phyloP scores from a whole-genome alignment of 495 filamentous ascomycete species.

The Lasiosphaeris hirsuta region DNA sequence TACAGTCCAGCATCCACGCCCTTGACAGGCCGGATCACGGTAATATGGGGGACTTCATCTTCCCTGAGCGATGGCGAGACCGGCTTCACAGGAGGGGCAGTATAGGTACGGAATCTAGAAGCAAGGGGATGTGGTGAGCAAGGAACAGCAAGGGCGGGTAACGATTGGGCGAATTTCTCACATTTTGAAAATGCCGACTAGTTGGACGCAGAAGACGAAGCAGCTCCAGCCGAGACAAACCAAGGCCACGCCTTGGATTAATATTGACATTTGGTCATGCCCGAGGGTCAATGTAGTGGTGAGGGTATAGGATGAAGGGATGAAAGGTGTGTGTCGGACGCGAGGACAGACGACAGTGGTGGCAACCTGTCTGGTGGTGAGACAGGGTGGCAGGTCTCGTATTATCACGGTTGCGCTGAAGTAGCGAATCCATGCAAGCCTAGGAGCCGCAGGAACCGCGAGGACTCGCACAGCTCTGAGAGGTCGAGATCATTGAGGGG shows the following conservation, averaged over 20 bases:
- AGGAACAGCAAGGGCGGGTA: background rate
- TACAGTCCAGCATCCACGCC: constrained; percentile 88
- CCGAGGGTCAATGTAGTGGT: background rate
- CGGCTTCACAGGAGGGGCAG: constrained; percentile 38
- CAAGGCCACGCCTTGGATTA: constrained; percentile 40
- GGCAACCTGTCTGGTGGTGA: no score
- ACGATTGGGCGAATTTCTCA: constrained; percentile 26
- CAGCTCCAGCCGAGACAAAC: constrained; percentile 49
- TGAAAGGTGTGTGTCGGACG: background rate
- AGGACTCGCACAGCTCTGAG: no score
- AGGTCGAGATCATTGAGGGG: no score
- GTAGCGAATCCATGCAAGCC: no score
- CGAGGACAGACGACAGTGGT: background rate
- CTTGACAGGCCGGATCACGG: constrained; percentile 89
- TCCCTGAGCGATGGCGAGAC: constrained; percentile 42
- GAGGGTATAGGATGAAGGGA: background rate
- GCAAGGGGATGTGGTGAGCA: constrained; percentile 15
- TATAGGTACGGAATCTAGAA: constrained; percentile 49
- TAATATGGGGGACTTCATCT: constrained; percentile 71
- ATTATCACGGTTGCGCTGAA: no score
- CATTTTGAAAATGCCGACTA: constrained; percentile 51
- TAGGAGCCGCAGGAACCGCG: no score
- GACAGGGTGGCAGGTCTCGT: no score
- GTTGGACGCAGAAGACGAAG: constrained; percentile 46
- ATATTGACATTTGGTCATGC: constrained; percentile 37